phyloP scores from a whole-genome alignment of 2,329 filamentous ascomycete species.

The Hymenoscyphus fructigenus region DNA sequence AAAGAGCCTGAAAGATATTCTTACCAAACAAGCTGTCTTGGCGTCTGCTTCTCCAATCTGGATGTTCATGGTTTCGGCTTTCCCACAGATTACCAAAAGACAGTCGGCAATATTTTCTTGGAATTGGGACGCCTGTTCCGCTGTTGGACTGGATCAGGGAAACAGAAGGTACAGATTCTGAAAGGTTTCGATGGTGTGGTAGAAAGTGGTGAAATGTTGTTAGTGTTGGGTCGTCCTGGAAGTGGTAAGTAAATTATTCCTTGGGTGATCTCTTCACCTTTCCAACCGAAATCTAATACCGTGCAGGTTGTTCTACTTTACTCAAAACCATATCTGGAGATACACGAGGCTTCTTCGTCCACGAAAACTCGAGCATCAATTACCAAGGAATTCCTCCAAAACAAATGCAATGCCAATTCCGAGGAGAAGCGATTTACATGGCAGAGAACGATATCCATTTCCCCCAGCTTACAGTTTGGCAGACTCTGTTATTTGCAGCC shows the following conservation, averaged over 20 bases:
- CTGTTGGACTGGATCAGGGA: conserved; percentile 51
- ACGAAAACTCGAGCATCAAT: conserved; percentile 51
- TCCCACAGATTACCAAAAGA: conserved; percentile 32
- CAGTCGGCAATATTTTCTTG: conserved; percentile 42
- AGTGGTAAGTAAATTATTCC: conserved; percentile 54
- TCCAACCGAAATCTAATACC: background rate
- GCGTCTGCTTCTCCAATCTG: conserved; percentile 28
- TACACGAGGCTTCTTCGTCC: conserved; percentile 54
- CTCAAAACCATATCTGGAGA: conserved; percentile 57
- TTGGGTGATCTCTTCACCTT: background rate
- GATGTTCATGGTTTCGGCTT: conserved; percentile 28
- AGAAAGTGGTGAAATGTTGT: conserved; percentile 60
- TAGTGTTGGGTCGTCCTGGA: conserved; percentile 43
- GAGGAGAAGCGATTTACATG: conserved; percentile 50
- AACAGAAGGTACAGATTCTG: conserved; percentile 52
- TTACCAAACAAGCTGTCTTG: conserved; percentile 18
- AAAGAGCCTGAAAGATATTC: conserved; percentile 43
- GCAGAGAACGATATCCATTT: conserved; percentile 74
- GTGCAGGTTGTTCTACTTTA: conserved; percentile 58
- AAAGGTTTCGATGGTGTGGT: conserved; percentile 61
- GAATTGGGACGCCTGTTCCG: conserved; percentile 45
- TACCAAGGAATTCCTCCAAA: conserved; percentile 56
- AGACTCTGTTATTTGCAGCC: conserved; percentile 68
- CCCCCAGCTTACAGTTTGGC: conserved; percentile 68
- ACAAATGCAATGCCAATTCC: conserved; percentile 49